Evolutionary conservation across 2,329 filamentous ascomycete species (phyloP), one percentile per base, ranked within the genome.

Genomic region (Cladophialophora carrionii): DNA sequence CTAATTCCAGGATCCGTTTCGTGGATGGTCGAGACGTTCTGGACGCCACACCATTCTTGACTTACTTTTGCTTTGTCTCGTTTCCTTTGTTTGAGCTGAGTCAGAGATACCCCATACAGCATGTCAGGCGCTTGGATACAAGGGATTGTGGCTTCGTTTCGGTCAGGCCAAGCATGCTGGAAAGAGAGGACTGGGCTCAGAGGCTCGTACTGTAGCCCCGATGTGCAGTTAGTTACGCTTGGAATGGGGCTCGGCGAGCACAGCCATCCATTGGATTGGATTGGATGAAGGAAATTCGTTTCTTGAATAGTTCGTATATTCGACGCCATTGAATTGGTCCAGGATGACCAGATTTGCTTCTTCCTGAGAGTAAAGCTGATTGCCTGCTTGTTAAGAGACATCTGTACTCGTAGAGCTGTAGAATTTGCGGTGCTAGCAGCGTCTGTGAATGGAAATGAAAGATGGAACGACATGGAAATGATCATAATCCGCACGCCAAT

Each of bases 101-200:
- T 67, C 57, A 51, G 37, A 64, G 66, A 68, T 68, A 68, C 66
- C 66, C 66, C 66, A 57, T 57, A 63, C 53, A 61, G 63, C 58
- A 67, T 61, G 48, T 34, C 4, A 37, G 55, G 56, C 56, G 62
- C 62, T 59, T 53, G 55, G 56, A 57, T 43, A 20, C n/a, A n/a
- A n/a, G n/a, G 14, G 7, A 6, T 14, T n/a, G 37, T n/a, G 37
- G 37, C 37, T 43, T n/a, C 14, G 37, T 43, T 43, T n/a, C 17
- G 37, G 17, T 43, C 37, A 43, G 17, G 37, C 17, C 37, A 43
- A n/a, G 17, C 37, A 43, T 43, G 37, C 37, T n/a, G 37, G 37
- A 17, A n/a, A 43, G 17, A 43, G 17, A 8, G 37, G 37, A n/a
- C n/a, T 43, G 37, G 37, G n/a, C 17, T n/a, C 5, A 6, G 14